Conservation (phyloP, 495 filamentous ascomycete genomes). For the Penicillium egyptiacum region DNA sequence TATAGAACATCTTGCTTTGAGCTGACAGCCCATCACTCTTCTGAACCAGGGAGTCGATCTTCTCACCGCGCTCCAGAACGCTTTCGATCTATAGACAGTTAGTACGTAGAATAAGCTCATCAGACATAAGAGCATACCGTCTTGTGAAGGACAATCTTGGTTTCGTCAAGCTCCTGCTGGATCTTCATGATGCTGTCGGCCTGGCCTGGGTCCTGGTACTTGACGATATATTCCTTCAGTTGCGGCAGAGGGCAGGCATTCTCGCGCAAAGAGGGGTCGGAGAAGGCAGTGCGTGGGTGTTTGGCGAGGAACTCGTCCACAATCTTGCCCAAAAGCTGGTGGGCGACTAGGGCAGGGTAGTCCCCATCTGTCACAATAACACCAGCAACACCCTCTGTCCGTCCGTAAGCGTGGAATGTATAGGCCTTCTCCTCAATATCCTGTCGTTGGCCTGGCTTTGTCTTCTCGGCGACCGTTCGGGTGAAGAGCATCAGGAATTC, state of each 20-base stretch:
- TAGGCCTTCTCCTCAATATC: slow-evolving; percentile 81
- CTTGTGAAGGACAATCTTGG: slow-evolving; percentile 96
- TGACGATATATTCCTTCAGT: slow-evolving; percentile 76
- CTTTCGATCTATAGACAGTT: slow-evolving; percentile 59
- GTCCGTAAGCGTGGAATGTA: slow-evolving; percentile 83
- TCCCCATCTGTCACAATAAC: slow-evolving; percentile 89
- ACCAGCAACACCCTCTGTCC: slow-evolving; percentile 81
- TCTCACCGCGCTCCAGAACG: slow-evolving; percentile 80
- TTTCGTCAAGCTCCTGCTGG: slow-evolving; percentile 95
- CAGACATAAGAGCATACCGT: slow-evolving; percentile 46
- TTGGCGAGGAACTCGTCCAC: slow-evolving; percentile 88
- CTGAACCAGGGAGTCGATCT: slow-evolving; percentile 83
- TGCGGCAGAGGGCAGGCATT: slow-evolving; percentile 58
- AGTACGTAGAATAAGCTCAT: slow-evolving; percentile 4
- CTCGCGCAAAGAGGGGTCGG: slow-evolving; percentile 44
- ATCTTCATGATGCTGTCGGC: slow-evolving; percentile 93
- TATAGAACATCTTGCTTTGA: slow-evolving; percentile 97
- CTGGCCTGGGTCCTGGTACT: slow-evolving; percentile 86
- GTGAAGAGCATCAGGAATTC: slow-evolving; percentile 57
- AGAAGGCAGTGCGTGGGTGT: slow-evolving; percentile 68
- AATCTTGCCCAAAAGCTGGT: slow-evolving; percentile 87
- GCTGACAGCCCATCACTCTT: slow-evolving; percentile 85
- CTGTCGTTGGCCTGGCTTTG: slow-evolving; percentile 81
- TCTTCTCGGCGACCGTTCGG: slow-evolving; percentile 74
- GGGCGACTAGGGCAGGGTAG: slow-evolving; percentile 88